These are phyloP conservation scores for Leishmania guyanensis DNA, from an alignment of 208 protist genomes.

Conservation along the genomic window DNA sequence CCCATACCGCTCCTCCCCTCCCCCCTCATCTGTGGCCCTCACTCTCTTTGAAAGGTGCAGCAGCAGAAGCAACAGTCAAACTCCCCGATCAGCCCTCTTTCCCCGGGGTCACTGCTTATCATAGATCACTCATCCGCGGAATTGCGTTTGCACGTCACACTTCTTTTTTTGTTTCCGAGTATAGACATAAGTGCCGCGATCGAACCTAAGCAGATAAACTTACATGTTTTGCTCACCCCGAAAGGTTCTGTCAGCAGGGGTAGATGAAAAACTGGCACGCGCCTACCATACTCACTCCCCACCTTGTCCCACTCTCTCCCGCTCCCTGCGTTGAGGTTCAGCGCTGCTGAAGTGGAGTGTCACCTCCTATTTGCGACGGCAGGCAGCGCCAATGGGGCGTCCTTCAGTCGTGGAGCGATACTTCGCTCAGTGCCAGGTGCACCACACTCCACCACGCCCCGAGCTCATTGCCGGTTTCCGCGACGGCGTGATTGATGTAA, in stretches of 20 bases:
- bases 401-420: constrained; percentile 47
- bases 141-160: background rate
- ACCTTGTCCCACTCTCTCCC: background rate
- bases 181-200: background rate
- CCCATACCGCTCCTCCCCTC: no score
- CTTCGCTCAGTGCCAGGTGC: constrained; percentile 52
- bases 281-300: background rate
- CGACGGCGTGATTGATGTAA: constrained; percentile 39
- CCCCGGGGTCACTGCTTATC: background rate
- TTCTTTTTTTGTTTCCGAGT: background rate
- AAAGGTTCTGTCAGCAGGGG: background rate
- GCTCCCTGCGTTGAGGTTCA: background rate
- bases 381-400: constrained; percentile 30
- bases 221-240: constrained; percentile 1
- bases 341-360: background rate
- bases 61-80: background rate
- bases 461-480: constrained; percentile 46
- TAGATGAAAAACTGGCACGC: constrained; percentile 1
- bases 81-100: background rate
- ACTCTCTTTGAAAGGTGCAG: background rate
- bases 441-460: constrained; percentile 39
- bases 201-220: background rate
- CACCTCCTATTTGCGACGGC: background rate
- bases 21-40: background rate
- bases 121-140: background rate